Evolutionary conservation across 495 filamentous ascomycete genomes (phyloP).

Genomic region (Aspergillus sparsus): DNA sequence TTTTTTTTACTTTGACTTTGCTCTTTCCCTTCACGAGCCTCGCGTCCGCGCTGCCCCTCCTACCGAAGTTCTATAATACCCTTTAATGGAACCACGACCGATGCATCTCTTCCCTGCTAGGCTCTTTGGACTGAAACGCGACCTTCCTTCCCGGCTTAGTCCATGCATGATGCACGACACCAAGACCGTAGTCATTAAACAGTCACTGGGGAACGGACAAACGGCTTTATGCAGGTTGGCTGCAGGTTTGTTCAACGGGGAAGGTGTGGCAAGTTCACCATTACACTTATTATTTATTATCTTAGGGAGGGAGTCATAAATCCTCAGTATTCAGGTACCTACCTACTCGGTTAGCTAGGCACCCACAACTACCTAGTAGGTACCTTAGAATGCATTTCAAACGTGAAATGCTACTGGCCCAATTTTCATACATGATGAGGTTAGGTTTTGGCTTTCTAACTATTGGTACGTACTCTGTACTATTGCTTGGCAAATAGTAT

Average conservation of each 20-base stretch:
- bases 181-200: conserved; percentile 3
- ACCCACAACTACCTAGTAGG: too few species aligned
- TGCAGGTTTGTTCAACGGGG: conserved; percentile 11
- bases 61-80: background rate
- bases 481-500: too few species aligned
- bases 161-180: conserved; percentile 25
- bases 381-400: too few species aligned
- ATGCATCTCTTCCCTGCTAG: background rate
- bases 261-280: background rate
- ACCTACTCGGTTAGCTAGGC: too few species aligned
- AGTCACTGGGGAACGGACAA: conserved; percentile 16
- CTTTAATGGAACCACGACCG: conserved; percentile 13
- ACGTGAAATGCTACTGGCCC: too few species aligned
- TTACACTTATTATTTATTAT: background rate
- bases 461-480: too few species aligned
- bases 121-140: conserved; percentile 9
- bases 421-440: too few species aligned
- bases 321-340: too few species aligned
- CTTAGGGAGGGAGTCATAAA: too few species aligned
- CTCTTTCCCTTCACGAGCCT: background rate
- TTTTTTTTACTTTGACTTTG: background rate
- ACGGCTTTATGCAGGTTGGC: conserved; percentile 24
- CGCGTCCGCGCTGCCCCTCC: background rate
- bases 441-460: too few species aligned
- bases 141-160: conserved; percentile 3